These are phyloP conservation scores for Podaxis rugospora DNA, from an alignment of 768 basidiomycete species.

Conservation along the genomic window DNA sequence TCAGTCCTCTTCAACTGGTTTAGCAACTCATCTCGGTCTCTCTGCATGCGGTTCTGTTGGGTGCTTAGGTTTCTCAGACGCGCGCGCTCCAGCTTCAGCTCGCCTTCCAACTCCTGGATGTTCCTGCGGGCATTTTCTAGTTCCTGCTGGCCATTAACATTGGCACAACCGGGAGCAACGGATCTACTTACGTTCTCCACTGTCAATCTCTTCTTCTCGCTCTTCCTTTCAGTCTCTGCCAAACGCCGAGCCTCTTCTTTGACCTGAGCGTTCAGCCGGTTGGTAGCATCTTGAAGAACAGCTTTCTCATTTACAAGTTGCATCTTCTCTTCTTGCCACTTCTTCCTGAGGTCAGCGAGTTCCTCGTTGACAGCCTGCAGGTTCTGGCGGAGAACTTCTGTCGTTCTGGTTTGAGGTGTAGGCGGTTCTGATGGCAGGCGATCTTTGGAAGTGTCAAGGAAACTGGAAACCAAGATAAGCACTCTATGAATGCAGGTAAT, in stretches of 20 bases:
- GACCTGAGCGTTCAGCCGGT: conserved; percentile 59
- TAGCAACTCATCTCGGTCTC: conserved; percentile 62
- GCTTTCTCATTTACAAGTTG: conserved; percentile 67
- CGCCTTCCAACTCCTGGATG: conserved; percentile 65
- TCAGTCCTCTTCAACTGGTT: conserved; percentile 68
- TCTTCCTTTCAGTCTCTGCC: conserved; percentile 46
- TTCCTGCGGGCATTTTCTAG: conserved; percentile 61
- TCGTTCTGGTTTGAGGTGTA: conserved; percentile 64
- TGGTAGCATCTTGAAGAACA: conserved; percentile 66
- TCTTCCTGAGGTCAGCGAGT: conserved; percentile 56
- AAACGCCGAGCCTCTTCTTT: conserved; percentile 55
- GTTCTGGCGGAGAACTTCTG: conserved; percentile 57
- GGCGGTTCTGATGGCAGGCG: conserved; percentile 54
- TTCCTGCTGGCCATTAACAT: conserved; percentile 43
- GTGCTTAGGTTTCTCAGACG: conserved; percentile 57
- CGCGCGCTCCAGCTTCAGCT: conserved; percentile 67
- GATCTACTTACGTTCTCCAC: conserved; percentile 49
- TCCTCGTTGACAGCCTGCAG: conserved; percentile 60
- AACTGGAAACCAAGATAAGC: conserved; percentile 31
- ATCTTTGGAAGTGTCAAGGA: conserved; percentile 45
- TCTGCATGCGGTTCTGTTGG: conserved; percentile 58
- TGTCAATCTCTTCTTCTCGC: conserved; percentile 43
- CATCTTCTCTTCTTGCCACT: conserved; percentile 67
- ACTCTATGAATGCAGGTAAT: neutral
- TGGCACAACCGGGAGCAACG: neutral